Evolutionary conservation across 1,284 basidiomycete species (phyloP).

Genomic region (Singerocomus inundabilis): DNA sequence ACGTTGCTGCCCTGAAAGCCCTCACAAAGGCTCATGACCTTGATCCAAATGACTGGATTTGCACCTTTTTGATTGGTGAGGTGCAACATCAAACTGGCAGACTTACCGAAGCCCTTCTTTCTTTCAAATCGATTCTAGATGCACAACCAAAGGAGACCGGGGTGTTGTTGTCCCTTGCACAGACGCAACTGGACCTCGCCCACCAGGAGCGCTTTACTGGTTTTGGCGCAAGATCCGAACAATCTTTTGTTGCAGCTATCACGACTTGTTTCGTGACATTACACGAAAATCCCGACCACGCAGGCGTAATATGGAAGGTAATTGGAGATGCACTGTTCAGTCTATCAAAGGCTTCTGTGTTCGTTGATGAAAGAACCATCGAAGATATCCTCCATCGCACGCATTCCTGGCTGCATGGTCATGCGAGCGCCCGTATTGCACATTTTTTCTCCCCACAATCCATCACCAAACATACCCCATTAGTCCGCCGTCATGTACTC

Average conservation of each 20-base stretch:
- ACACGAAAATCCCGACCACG: slow-evolving; percentile 57
- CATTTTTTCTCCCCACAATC: slow-evolving; percentile 40
- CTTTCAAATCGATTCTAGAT: slow-evolving; percentile 61
- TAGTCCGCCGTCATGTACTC: slow-evolving; percentile 44
- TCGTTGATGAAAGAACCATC: slow-evolving; percentile 42
- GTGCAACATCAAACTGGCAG: slow-evolving; percentile 81
- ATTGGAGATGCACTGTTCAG: slow-evolving; percentile 76
- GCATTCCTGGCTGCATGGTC: slow-evolving; percentile 37
- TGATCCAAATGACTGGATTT: slow-evolving; percentile 78
- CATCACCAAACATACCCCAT: slow-evolving; percentile 21
- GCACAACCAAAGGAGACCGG: slow-evolving; percentile 65
- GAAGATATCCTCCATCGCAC: slow-evolving; percentile 38
- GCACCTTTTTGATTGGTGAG: slow-evolving; percentile 81
- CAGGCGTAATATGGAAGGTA: slow-evolving; percentile 83
- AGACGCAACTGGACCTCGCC: slow-evolving; percentile 75
- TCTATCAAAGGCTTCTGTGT: slow-evolving; percentile 50
- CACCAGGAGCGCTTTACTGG: slow-evolving; percentile 64
- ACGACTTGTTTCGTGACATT: slow-evolving; percentile 56
- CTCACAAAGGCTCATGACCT: slow-evolving; percentile 74
- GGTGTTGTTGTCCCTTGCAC: slow-evolving; percentile 72
- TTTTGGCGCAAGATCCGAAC: slow-evolving; percentile 73
- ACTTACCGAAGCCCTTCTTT: slow-evolving; percentile 70
- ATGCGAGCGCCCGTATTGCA: slow-evolving; percentile 42
- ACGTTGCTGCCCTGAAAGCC: slow-evolving; percentile 89
- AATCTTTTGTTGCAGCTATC: slow-evolving; percentile 66